Conservation (phyloP, 208 protist species). For the Histomonas meleagridis region DNA sequence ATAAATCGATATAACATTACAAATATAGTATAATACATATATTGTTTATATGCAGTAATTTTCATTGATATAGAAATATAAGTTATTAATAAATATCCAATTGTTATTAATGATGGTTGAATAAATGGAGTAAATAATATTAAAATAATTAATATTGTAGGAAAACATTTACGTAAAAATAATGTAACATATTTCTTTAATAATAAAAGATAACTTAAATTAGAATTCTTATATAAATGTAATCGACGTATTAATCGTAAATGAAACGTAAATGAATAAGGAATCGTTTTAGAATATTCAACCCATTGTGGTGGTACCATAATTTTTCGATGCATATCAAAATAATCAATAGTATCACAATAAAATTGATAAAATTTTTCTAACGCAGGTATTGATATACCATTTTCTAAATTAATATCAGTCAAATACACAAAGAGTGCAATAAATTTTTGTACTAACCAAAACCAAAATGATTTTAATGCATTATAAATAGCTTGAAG, state of each 20-base stretch:
- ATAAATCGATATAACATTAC: not conserved
- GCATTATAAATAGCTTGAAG: not conserved
- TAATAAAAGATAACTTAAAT: not conserved
- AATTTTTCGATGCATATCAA: not conserved
- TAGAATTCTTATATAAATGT: not conserved
- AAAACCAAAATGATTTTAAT: not conserved
- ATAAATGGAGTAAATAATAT: slow-evolving; percentile 12
- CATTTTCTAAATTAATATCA: not conserved
- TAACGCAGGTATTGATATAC: not conserved
- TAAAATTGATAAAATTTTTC: not conserved
- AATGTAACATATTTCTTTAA: not conserved
- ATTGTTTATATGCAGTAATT: not conserved
- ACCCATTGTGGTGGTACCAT: not conserved
- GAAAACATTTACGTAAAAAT: not conserved
- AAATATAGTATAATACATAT: not conserved
- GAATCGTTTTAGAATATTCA: not conserved
- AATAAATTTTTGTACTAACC: not conserved
- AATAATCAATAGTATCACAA: not conserved
- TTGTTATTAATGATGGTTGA: not conserved
- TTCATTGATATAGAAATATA: slow-evolving; percentile 22
- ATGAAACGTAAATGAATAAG: not conserved
- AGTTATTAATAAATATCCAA: not conserved
- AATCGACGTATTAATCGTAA: not conserved
- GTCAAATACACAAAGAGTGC: not conserved
- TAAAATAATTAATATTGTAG: not conserved